phyloP scores from a whole-genome alignment of 176 grass and related monocot species.

The Lolium rigidum region DNA sequence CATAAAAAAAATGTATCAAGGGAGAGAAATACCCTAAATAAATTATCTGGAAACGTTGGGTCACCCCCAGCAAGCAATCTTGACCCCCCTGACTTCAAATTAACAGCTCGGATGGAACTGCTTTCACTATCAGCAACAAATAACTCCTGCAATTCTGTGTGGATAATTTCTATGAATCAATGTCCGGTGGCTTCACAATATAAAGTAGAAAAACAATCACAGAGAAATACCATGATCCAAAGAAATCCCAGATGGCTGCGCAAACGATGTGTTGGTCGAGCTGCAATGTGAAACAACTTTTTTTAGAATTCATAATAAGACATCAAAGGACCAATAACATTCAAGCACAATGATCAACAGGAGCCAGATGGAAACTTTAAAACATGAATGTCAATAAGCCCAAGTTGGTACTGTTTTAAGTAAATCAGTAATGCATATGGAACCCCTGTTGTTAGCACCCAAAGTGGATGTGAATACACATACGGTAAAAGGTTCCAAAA shows the following conservation, averaged over 20 bases:
- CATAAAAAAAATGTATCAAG: constrained; percentile 5
- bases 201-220: constrained; percentile 35
- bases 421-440: constrained; percentile 2
- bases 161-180: constrained; percentile 43
- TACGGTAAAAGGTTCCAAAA: constrained; percentile 3
- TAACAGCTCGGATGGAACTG: constrained; percentile 93
- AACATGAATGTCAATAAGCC: neutral
- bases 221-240: constrained; percentile 66
- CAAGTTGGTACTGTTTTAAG: neutral
- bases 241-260: constrained; percentile 96
- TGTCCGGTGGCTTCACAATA: constrained; percentile 23
- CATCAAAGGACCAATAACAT: constrained; percentile 26
- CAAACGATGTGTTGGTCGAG: constrained; percentile 74
- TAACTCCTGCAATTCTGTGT: constrained; percentile 72
- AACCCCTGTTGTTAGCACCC: neutral
- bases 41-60: constrained; percentile 84
- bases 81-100: constrained; percentile 89
- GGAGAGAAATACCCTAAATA: constrained; percentile 86
- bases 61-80: constrained; percentile 94
- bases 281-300: constrained; percentile 53
- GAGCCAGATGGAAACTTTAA: constrained; percentile 3
- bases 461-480: neutral
- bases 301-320: constrained; percentile 27
- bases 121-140: constrained; percentile 99
- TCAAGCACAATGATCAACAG: constrained; percentile 23